These are phyloP conservation scores for Sanghuangporus sanghuang DNA, from an alignment of 1,284 basidiomycete species.

Conservation along the genomic window DNA sequence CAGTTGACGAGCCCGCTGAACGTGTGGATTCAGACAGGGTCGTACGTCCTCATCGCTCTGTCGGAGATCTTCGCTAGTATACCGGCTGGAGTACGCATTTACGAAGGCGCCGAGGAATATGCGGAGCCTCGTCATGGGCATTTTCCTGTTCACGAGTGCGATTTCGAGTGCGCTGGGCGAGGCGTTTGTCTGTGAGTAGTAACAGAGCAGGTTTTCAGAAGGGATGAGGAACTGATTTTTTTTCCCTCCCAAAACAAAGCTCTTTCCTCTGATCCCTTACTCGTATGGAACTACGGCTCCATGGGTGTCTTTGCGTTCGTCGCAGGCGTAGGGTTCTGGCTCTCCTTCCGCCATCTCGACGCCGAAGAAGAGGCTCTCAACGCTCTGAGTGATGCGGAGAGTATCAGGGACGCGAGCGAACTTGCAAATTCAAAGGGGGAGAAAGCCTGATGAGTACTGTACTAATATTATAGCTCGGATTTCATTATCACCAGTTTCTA, in stretches of 20 bases:
- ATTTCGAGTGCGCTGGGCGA: conserved; percentile 61
- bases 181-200: conserved; percentile 38
- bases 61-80: conserved; percentile 79
- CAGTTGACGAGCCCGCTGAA: conserved; percentile 2
- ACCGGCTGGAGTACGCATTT: conserved; percentile 88
- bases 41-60: conserved; percentile 62
- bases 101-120: conserved; percentile 81
- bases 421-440: background rate
- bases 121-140: conserved; percentile 71
- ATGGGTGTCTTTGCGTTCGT: conserved; percentile 36
- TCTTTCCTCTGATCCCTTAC: conserved; percentile 41
- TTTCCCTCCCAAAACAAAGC: background rate
- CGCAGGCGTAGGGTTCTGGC: conserved; percentile 54
- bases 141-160: conserved; percentile 69
- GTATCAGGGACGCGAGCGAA: background rate
- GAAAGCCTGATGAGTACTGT: background rate
- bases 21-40: conserved; percentile 15
- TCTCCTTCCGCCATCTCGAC: conserved; percentile 55
- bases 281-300: conserved; percentile 47
- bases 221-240: background rate
- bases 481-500: too few species aligned
- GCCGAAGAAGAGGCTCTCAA: conserved; percentile 61
- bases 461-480: too few species aligned
- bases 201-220: conserved; percentile 18
- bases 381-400: conserved; percentile 16